Percentiles rank a stretch among this genome's conserved stretches.
Conservation (phyloP, 345 rosid genomes). For the Salix dunnii region DNA sequence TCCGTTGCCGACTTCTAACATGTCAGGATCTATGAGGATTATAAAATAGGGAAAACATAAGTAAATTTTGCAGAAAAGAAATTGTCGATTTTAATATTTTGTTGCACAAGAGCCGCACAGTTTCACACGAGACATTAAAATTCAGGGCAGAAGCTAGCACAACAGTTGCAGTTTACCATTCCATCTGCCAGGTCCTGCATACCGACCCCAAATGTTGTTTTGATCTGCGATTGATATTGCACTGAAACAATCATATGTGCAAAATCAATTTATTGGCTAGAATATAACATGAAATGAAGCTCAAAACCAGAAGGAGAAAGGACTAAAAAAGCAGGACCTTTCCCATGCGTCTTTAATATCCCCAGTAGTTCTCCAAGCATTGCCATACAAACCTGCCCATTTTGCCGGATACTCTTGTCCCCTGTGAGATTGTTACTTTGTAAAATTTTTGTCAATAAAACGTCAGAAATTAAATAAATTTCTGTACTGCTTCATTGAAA, state of each 20-base stretch:
- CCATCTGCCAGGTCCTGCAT: conserved; percentile 28
- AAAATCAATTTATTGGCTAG: neutral
- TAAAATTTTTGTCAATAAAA: neutral
- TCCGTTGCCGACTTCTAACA: conserved; percentile 32
- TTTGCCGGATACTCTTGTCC: conserved; percentile 24
- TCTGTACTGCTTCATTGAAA: neutral
- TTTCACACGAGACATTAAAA: neutral
- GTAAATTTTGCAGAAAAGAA: too few species aligned
- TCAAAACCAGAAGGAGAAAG: neutral
- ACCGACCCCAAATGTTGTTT: conserved; percentile 23
- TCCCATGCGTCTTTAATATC: conserved; percentile 24
- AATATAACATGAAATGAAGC: neutral
- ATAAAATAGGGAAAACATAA: too few species aligned
- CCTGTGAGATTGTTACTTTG: neutral
- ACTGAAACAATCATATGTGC: conserved; percentile 1
- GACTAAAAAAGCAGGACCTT: neutral
- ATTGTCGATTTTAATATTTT: neutral
- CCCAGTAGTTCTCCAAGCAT: conserved; percentile 33
- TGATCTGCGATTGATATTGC: conserved; percentile 17
- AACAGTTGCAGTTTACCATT: conserved; percentile 20
- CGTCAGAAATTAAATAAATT: neutral
- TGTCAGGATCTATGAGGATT: conserved; percentile 25
- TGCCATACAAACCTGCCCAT: conserved; percentile 24
- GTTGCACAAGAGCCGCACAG: neutral
- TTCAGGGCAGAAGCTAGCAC: neutral